These are phyloP conservation scores for Dendrothele bispora DNA, from an alignment of 768 basidiomycete species.

Conservation along the genomic window DNA sequence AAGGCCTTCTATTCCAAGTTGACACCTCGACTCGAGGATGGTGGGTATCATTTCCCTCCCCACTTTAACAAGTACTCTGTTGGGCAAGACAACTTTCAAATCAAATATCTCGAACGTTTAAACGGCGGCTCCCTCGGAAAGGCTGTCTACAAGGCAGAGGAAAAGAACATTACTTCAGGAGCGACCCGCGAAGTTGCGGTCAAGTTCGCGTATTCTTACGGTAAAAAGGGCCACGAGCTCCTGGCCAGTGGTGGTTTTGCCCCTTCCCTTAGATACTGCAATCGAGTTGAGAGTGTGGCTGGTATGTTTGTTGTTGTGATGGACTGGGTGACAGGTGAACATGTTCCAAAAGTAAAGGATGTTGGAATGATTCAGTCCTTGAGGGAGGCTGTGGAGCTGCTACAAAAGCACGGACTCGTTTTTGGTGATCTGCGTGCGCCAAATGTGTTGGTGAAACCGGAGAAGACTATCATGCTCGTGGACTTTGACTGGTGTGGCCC, in stretches of 20 bases:
- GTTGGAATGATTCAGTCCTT: not conserved
- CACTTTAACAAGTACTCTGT: not conserved
- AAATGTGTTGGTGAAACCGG: constrained; percentile 11
- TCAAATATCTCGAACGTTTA: not conserved
- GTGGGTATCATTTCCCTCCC: not conserved
- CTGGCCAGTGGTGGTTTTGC: not conserved
- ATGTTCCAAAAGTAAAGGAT: not conserved
- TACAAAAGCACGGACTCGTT: constrained; percentile 16
- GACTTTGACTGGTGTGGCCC: constrained; percentile 24
- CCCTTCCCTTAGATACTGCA: not conserved
- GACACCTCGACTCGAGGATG: not conserved
- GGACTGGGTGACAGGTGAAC: not conserved
- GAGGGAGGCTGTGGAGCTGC: constrained; percentile 4
- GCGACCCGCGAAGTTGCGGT: not conserved
- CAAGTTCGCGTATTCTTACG: constrained; percentile 1
- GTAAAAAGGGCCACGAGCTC: not conserved
- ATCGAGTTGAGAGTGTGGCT: not conserved
- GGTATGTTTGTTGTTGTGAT: constrained; percentile 5
- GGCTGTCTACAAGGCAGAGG: not conserved
- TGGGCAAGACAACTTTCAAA: not conserved
- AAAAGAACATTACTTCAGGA: not conserved
- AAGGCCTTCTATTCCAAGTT: not conserved
- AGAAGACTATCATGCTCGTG: constrained; percentile 11
- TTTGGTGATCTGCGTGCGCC: constrained; percentile 20
- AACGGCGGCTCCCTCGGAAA: not conserved